A percentile compares a stretch with the other conserved stretches of the same genome.
These are phyloP conservation scores for Cairneyella variabilis DNA, from an alignment of 495 filamentous ascomycete genomes.

Conservation along the genomic window DNA sequence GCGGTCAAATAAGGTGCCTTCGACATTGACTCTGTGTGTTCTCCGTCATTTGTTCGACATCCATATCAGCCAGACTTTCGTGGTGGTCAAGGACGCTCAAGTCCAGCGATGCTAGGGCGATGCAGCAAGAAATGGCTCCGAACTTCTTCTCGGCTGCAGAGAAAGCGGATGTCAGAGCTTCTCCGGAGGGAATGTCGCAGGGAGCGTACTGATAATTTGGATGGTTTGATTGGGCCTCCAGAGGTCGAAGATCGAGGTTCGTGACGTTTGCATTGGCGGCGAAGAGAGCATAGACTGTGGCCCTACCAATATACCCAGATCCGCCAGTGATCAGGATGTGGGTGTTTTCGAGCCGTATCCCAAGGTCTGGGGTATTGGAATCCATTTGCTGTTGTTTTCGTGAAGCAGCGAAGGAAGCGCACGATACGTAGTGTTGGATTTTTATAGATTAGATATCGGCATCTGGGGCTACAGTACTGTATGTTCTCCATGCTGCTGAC, in stretches of 20 bases:
- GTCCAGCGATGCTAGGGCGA: slow-evolving; percentile 38
- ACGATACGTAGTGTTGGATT: no score
- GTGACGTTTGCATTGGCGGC: slow-evolving; percentile 35
- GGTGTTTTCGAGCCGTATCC: slow-evolving; percentile 30
- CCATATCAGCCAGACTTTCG: slow-evolving; percentile 33
- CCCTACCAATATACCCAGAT: slow-evolving; percentile 40
- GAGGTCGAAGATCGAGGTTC: slow-evolving; percentile 30
- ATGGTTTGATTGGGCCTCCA: not conserved
- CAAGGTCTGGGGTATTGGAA: slow-evolving; percentile 21
- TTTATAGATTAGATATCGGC: no score
- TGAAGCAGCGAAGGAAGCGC: no score
- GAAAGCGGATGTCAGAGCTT: slow-evolving; percentile 28
- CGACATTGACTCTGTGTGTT: slow-evolving; percentile 37
- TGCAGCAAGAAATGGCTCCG: slow-evolving; percentile 33
- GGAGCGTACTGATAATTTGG: slow-evolving; percentile 17
- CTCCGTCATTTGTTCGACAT: slow-evolving; percentile 30
- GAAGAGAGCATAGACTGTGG: slow-evolving; percentile 33
- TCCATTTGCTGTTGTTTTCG: no score
- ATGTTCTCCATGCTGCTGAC: no score
- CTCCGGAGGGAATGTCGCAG: slow-evolving; percentile 33
- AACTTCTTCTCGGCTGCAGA: slow-evolving; percentile 22
- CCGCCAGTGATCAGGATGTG: slow-evolving; percentile 55
- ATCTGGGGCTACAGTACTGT: no score
- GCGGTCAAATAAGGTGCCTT: slow-evolving; percentile 40
- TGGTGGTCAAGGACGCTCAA: slow-evolving; percentile 33